Base-by-base conservation (phyloP, 2,329 filamentous ascomycete genomes). In the Sporothrix luriei region DNA sequence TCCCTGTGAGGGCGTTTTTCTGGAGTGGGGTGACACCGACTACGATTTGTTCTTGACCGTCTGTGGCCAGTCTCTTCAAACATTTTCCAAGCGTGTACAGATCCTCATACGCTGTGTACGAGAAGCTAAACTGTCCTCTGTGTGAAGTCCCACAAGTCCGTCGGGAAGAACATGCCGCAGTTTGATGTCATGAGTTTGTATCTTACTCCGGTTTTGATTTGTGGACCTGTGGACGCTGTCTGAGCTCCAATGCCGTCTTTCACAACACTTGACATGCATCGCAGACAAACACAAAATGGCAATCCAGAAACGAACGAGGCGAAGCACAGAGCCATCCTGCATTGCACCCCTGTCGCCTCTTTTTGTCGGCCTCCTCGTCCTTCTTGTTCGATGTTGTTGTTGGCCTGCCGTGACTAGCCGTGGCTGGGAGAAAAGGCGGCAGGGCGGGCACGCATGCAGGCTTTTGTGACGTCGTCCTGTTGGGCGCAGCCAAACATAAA, bases 401-500 rank as follows among this genome's bases (percentile, higher is more conserved):
- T 14, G 38, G 21, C 38, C 38, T 38, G 38, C 57, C 62, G 62
- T 54, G 64, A n/a, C 49, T 66, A 66, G 49, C 64, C 49, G 64
- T 33, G 64, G 54, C 29, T 54, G 64, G n/a, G 24, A n/a, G 64
- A 40, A 21, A 21, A 46, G 29, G 54, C 40, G 40, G 40, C 40
- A 13, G 40, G 40, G 40, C 40, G 40, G 40, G 40, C 40, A 43
- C 40, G 10, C 7, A 43, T 43, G 33, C 54, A 19, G 4, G 24
- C 29, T 16, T 26, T 67, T 51, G 14, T 52, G 51, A 68, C 52
- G 66, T 68, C 66, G 48, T 68, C 48, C 51, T 52, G 29, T 21
- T 38, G 49, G 64, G 49, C 65, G 65, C 65, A 67, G 65, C 65
- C 65, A 67, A 67, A 67, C 57, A 67, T 46, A 66, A 66, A 59